A percentile compares a stretch with the other conserved stretches of the same genome.
Conservation (phyloP, 2,329 filamentous ascomycete species). For the Fusarium denticulatum region DNA sequence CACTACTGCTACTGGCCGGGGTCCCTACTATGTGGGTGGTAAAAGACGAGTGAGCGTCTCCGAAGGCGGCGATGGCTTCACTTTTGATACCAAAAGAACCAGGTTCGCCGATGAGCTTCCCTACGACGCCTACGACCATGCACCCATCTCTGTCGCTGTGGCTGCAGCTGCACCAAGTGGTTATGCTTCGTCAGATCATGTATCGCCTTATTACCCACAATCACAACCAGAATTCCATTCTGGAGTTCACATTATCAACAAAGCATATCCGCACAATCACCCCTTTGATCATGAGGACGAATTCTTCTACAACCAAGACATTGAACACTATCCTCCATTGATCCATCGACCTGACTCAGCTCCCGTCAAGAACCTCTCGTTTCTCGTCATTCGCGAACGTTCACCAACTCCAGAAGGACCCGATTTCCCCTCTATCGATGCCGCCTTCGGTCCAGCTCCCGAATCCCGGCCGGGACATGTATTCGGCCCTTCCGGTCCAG, state of each 20-base stretch:
- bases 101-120: slow-evolving; percentile 30
- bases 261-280: slow-evolving; percentile 10
- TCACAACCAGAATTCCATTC: not conserved
- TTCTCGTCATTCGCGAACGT: slow-evolving; percentile 53
- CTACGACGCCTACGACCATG: slow-evolving; percentile 24
- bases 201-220: slow-evolving; percentile 2
- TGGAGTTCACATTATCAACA: slow-evolving; percentile 16
- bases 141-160: slow-evolving; percentile 1
- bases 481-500: slow-evolving; percentile 25
- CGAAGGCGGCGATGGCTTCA: slow-evolving; percentile 46
- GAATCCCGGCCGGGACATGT: slow-evolving; percentile 31
- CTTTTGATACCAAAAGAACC: slow-evolving; percentile 38
- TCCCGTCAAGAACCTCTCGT: slow-evolving; percentile 47
- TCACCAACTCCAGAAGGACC: slow-evolving; percentile 38
- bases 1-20: slow-evolving; percentile 31
- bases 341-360: slow-evolving; percentile 40
- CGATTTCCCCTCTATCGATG: slow-evolving; percentile 22
- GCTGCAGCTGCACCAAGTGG: slow-evolving; percentile 12
- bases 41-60: slow-evolving; percentile 53
- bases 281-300: slow-evolving; percentile 18
- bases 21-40: slow-evolving; percentile 48
- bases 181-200: slow-evolving; percentile 6
- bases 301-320: slow-evolving; percentile 19
- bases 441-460: slow-evolving; percentile 23
- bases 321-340: slow-evolving; percentile 22